These are phyloP conservation scores for Rostrohypoxylon terebratum DNA, from an alignment of 495 filamentous ascomycete genomes.

Conservation along the genomic window DNA sequence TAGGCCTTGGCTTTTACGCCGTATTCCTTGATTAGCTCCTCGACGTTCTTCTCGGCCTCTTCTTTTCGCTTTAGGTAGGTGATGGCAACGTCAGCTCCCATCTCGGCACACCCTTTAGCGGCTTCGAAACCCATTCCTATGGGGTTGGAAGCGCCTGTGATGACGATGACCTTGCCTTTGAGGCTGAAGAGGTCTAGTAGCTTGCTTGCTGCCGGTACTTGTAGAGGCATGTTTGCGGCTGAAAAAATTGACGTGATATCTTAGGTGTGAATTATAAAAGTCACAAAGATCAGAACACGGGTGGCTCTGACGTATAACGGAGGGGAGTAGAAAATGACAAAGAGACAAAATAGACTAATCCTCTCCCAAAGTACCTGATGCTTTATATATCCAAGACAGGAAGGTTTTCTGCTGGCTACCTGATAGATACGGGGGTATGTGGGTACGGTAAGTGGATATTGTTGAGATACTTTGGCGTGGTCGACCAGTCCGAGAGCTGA, in stretches of 20 bases:
- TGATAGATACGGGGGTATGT: conserved; percentile 12
- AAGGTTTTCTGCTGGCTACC: conserved; percentile 1
- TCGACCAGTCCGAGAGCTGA: not conserved
- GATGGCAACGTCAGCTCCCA: conserved; percentile 62
- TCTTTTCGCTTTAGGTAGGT: conserved; percentile 60
- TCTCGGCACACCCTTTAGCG: conserved; percentile 62
- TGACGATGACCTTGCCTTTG: conserved; percentile 65
- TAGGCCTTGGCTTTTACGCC: conserved; percentile 74
- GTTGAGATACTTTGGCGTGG: not conserved
- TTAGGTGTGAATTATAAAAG: not conserved
- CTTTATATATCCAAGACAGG: conserved; percentile 23
- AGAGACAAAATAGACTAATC: not conserved
- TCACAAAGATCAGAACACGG: not conserved
- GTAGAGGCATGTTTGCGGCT: conserved; percentile 48
- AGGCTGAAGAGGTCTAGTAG: conserved; percentile 62
- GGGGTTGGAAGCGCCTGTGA: conserved; percentile 65
- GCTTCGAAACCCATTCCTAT: conserved; percentile 65
- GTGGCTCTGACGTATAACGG: not conserved
- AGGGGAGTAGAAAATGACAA: not conserved
- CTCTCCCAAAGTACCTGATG: not conserved
- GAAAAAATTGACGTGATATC: conserved; percentile 5
- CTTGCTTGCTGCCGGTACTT: conserved; percentile 48
- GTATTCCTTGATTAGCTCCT: conserved; percentile 58
- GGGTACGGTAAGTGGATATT: conserved; percentile 22
- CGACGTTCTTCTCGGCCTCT: conserved; percentile 69